Evolutionary conservation across 1,284 basidiomycete genomes (phyloP), one percentile per base, ranked within the genome.

Genomic region (Trichosporon faecale): DNA sequence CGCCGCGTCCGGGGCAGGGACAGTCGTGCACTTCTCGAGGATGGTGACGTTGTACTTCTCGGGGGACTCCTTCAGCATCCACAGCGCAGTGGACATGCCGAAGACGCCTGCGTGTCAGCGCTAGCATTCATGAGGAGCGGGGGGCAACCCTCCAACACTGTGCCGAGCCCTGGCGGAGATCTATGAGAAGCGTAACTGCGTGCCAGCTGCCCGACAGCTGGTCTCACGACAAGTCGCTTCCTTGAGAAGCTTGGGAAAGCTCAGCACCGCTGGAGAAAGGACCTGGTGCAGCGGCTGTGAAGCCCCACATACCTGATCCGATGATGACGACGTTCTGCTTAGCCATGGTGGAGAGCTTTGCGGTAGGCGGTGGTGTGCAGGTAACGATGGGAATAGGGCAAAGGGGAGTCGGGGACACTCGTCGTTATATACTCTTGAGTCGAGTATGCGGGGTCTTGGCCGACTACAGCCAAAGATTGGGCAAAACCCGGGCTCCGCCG

Each of bases 1-100:
- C 8, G 84, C 83, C 11, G 84, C 84, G 73, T 85, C 84, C 6
- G 79, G 79, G 1, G 84, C 83, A 31, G 84, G 84, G 21, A 82
- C 70, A 0, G 73, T 75, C 9, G 73, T 74, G 61, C 75, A 78
- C 72, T 80, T 81, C 63, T 84, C 84, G 37, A 85, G 75, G 18
- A 85, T 78, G 0, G 79, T 82, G 57, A 85, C 81, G 27, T 78
- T 73, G 75, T 84, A 84, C 66, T 65, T 57, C 35, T 31, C 65
- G 35, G 37, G 46, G 33, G 75, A 76, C 14, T 80, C 80, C 68
- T 80, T 72, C 64, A 84, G 77, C 79, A 84, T 82, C 73, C 78
- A 80, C 49, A 84, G 70, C 3, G 81, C 84, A 9, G 83, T 84
- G 31, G 80, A 81, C 73, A 82, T 79, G 64, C 84, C 84, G 65